Evolutionary conservation across 495 filamentous ascomycete genomes (phyloP).

Genomic region (Delitschia confertaspora): DNA sequence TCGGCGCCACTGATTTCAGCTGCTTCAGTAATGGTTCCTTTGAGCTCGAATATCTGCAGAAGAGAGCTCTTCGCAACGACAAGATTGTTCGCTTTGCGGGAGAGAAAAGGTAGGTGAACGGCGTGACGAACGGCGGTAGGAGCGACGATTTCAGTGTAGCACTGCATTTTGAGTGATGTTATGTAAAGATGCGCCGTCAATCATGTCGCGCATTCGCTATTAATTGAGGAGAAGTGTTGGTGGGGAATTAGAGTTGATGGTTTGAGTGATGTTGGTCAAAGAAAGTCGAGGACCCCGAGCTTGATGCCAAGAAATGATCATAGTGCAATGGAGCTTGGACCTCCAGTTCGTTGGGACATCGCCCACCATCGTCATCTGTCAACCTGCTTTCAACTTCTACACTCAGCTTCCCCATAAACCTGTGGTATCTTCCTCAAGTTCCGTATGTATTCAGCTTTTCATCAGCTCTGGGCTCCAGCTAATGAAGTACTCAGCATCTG

Average conservation of each 20-base stretch:
- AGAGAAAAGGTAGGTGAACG: conserved; percentile 66
- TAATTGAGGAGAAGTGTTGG: not conserved
- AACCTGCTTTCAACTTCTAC: not conserved
- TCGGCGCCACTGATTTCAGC: conserved; percentile 28
- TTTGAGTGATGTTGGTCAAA: not conserved
- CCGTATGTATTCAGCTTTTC: too few relatives aligned
- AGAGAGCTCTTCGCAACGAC: conserved; percentile 82
- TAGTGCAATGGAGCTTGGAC: conserved; percentile 4
- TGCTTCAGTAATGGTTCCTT: conserved; percentile 35
- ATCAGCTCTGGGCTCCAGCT: too few relatives aligned
- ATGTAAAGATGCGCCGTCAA: not conserved
- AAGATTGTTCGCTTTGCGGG: conserved; percentile 68
- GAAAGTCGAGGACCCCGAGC: not conserved
- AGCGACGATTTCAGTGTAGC: conserved; percentile 85
- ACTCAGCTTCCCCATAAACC: not conserved
- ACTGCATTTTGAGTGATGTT: conserved; percentile 48
- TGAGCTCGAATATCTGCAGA: conserved; percentile 70
- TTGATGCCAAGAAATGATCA: not conserved
- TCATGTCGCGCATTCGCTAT: conserved; percentile 4
- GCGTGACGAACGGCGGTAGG: conserved; percentile 90
- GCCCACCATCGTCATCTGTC: not conserved
- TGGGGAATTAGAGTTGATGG: not conserved
- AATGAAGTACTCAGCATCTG: too few relatives aligned
- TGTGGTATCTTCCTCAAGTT: not conserved
- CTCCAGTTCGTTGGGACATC: conserved; percentile 1